Evolutionary conservation across 306 rosid species (phyloP), one percentile per base, ranked within the genome.

Genomic region (Betula pendula): DNA sequence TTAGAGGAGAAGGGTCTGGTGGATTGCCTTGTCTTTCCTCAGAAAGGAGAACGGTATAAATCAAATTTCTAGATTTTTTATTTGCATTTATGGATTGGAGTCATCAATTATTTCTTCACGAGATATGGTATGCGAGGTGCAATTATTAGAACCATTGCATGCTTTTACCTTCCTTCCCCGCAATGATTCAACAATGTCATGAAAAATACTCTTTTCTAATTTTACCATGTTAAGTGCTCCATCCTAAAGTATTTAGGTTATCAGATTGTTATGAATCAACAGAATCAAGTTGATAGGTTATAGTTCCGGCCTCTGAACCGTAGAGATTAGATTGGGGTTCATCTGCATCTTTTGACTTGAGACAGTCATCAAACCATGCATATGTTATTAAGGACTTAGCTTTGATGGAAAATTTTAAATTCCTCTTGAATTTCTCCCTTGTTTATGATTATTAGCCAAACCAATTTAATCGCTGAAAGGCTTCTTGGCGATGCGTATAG

Each of bases 11-110:
- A 84, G 76, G 89, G 91, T 43, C 65, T 89, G 88, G 81, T 78
- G 84, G 93, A 95, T 81, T 95, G 98, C 85, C 90, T 95, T 33
- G 75, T 95, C 71, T 95, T 95, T 84, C 98, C 98, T 75, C 87
- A 84, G 75, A 90, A 90, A 56, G 98, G 98, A 70, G 87, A 76
- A 68, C 89, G 98, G 97, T 92, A 84, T 74, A 44, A 62, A 47
- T 66, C 25, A 15, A 53, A 48, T 67, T 19, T 75, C n/a, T 58
- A 75, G 48, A 50, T 22, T 43, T 48, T 45, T 82, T 79, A 17
- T 76, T 68, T 33, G 68, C 77, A 68, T 76, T 53, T 65, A 76
- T 50, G 71, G 27, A 38, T 24, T 69, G 17, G 58, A 55, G 25
- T 38, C 15, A 8, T 6, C 48, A 35, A 35, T 35, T 66, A 35